A percentile compares a stretch with the other conserved stretches of the same genome.
Conservation (phyloP, 192 early-diverging fungal species). For the Cetraspora pellucida region DNA sequence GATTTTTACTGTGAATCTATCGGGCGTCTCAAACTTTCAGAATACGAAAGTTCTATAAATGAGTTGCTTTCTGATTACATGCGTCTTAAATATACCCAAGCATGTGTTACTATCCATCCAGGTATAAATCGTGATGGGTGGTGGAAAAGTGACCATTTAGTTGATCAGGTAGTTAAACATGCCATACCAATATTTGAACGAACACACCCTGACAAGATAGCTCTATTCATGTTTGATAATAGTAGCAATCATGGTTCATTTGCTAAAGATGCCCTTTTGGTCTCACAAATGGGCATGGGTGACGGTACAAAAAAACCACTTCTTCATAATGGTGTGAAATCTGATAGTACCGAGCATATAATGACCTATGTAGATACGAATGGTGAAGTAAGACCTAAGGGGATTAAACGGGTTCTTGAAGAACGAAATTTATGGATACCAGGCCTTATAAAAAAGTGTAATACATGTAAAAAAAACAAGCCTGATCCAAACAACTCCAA, state of each 20-base stretch:
- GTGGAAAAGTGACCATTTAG: slow-evolving; percentile 15
- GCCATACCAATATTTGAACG: slow-evolving; percentile 34
- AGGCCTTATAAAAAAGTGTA: not conserved
- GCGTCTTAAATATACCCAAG: not conserved
- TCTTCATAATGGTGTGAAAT: not conserved
- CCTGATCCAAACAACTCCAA: no score
- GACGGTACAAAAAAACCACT: slow-evolving; percentile 32
- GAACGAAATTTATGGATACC: not conserved
- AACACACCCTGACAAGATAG: no score
- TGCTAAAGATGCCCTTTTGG: slow-evolving; percentile 38
- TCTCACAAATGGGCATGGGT: not conserved
- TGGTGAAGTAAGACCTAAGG: not conserved
- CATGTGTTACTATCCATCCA: not conserved
- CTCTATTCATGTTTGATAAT: slow-evolving; percentile 42
- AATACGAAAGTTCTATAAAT: not conserved
- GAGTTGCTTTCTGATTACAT: no score
- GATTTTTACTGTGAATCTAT: not conserved
- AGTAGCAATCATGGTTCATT: slow-evolving; percentile 29
- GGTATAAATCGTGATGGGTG: slow-evolving; percentile 8
- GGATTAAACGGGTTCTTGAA: not conserved
- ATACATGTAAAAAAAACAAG: not conserved
- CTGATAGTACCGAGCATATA: not conserved
- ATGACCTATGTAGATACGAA: not conserved
- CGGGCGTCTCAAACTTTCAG: not conserved
- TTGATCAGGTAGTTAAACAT: slow-evolving; percentile 8